These are phyloP conservation scores for Choanephora cucurbitarum DNA, from an alignment of 371 early-diverging fungal genomes.

Conservation along the genomic window DNA sequence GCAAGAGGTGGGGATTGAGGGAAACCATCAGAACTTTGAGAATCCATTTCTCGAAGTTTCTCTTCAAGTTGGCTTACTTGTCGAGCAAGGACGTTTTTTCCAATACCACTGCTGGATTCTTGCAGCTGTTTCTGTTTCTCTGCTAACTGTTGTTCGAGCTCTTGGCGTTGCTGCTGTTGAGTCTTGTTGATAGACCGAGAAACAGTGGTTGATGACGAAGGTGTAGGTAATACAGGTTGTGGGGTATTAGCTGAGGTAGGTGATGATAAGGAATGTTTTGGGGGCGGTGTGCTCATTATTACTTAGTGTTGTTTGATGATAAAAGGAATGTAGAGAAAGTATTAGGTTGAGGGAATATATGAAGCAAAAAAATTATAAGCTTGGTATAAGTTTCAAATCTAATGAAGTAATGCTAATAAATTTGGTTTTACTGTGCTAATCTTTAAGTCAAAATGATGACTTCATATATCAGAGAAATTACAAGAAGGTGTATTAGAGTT, in stretches of 20 bases:
- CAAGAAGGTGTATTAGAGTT: background rate
- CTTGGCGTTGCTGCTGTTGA: conserved; percentile 27
- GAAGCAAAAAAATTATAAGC: background rate
- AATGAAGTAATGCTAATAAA: background rate
- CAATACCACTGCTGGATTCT: conserved; percentile 47
- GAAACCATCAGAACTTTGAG: conserved; percentile 12
- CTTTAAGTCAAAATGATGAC: background rate
- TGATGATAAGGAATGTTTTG: conserved; percentile 45
- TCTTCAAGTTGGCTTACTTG: conserved; percentile 48
- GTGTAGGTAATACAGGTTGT: conserved; percentile 43
- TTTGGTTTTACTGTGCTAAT: background rate
- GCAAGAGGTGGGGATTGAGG: conserved; percentile 10
- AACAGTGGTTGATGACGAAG: conserved; percentile 41
- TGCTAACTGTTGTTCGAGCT: conserved; percentile 45
- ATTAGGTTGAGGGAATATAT: background rate
- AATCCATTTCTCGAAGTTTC: conserved; percentile 37
- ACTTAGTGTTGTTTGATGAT: background rate
- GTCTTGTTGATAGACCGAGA: conserved; percentile 20
- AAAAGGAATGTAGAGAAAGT: background rate
- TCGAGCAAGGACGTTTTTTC: conserved; percentile 46
- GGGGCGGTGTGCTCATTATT: conserved; percentile 33
- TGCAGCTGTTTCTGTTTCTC: conserved; percentile 46
- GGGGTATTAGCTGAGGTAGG: conserved; percentile 30
- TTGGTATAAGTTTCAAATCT: background rate
- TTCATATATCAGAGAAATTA: background rate